Evolutionary conservation across 768 basidiomycete genomes (phyloP), one percentile per base, ranked within the genome.

Genomic region (Pleurotus salmoneostramineus): DNA sequence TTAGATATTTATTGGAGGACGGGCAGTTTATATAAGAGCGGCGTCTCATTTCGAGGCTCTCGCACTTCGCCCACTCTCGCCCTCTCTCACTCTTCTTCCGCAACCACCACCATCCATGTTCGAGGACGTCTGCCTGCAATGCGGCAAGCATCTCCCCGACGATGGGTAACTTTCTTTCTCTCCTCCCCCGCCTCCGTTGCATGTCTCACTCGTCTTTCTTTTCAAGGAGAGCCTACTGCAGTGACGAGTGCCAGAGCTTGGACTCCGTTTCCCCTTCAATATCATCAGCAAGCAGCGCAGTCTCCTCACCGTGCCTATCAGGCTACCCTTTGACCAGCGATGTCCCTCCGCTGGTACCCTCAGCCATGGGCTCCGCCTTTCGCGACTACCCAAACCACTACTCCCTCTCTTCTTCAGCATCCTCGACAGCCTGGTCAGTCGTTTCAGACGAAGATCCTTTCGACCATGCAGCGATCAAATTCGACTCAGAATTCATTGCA

Each of bases 51-150:
- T 3, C 8, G 14, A 42, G 40, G n/a, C n/a, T 27, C 21, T 54
- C 59, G 37, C 43, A 37, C 33, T 14, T 40, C 35, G 1, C 36
- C 57, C 51, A 56, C 49, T 46, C 50, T 57, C 54, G 52, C 60
- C 61, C 55, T 47, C 51, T 31, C 56, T 14, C 56, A 52, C 58
- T 34, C 58, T 44, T 10, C 50, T 37, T 32, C 56, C 43, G 10
- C 61, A 55, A 27, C 56, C 58, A 45, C 58, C 50, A 51, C 62
- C 58, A 27, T 27, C 21, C 21, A 91, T 91, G 89, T 90, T 88
- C 71, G 85, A 89, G 79, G 88, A 90, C 77, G 78, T 85, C 65
- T 91, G 89, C 68, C 78, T 91, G 58, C 74, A 80, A 55, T 91
- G 89, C 68, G 86, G 88, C 55, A 84, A 81, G 70, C 82, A 82